Conservation (phyloP, 805 yeast species). For the Suhomyces tanzawaensis region DNA sequence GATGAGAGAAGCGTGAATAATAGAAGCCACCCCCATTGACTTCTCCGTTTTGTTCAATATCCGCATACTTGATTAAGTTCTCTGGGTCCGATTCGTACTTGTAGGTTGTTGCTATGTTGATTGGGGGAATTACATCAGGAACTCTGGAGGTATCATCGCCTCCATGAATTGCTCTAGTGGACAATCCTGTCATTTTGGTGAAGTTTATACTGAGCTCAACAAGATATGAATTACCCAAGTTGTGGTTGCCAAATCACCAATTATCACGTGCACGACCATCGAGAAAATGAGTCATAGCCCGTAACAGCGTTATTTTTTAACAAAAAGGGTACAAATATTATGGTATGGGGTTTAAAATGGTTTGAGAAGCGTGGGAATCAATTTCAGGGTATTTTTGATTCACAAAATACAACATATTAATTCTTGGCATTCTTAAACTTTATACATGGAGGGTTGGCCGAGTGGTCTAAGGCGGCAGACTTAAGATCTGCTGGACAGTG, state of each 20-base stretch:
- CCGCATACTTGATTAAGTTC: slow-evolving; percentile 45
- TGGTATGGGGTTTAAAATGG: too few relatives aligned
- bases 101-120: slow-evolving; percentile 78
- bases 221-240: too few relatives aligned
- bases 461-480: slow-evolving; percentile 54
- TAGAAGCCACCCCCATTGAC: background rate
- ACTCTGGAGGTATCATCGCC: slow-evolving; percentile 61
- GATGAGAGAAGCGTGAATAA: slow-evolving; percentile 77
- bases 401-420: too few relatives aligned
- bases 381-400: too few relatives aligned
- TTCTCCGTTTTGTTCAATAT: slow-evolving; percentile 13
- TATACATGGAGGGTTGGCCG: slow-evolving; percentile 49
- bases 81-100: slow-evolving; percentile 61
- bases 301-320: too few relatives aligned
- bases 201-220: too few relatives aligned
- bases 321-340: too few relatives aligned
- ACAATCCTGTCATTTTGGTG: slow-evolving; percentile 50
- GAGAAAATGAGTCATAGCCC: too few relatives aligned
- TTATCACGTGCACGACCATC: too few relatives aligned
- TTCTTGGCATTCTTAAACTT: too few relatives aligned
- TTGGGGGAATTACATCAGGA: slow-evolving; percentile 72
- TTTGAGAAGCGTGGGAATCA: too few relatives aligned
- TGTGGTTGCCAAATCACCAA: too few relatives aligned
- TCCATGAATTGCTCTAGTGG: slow-evolving; percentile 65
- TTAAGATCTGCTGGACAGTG: slow-evolving; percentile 48